Evolutionary conservation across 371 early-diverging fungal species (phyloP), one percentile per base, ranked within the genome.

Genomic region (Rhizopus sp.): DNA sequence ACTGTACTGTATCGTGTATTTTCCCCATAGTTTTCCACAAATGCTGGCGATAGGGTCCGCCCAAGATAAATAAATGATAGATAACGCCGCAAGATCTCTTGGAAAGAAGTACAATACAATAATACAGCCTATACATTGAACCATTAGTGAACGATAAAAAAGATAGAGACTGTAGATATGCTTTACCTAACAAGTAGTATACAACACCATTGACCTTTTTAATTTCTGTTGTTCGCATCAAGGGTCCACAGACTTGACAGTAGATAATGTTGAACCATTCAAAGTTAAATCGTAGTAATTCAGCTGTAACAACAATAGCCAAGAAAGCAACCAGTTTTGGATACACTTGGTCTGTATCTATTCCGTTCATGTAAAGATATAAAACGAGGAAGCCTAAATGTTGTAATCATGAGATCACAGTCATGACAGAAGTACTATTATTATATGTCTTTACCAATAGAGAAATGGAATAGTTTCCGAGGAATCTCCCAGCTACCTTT

Each of bases 51-150:
- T 78, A 12, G 83, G 81, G 52, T 83, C 83, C 6, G 77, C 66
- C 83, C 83, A 83, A 9, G 78, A 76, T 17, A 83, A 53, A 58
- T 78, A 81, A 49, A 83, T 59, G 30, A 83, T 83, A 8, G 81
- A 77, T n/a, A 83, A 32, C 7, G 80, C 63, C n/a, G 77, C 80
- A 42, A 83, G 63, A 37, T 83, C 81, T 45, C 55, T 65, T 16
- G 80, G 77, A 48, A 77, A 78, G 10, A 56, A 55, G 38, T 75
- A 75, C 12, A 77, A 55, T 4, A 72, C 75, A 63, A 75, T 59
- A 9, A 77, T 63, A 54, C 77, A 77, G 16, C 80, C 78, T 74
- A 60, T 3, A 49, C 15, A 15, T 6, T 33, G 12, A 46, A 42
- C 13, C 34, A 41, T 6, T 17, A 40, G 5, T 13, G 4, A 37